phyloP scores from a whole-genome alignment of 73 alveolate genomes.

The Paramecium primaurelia region DNA sequence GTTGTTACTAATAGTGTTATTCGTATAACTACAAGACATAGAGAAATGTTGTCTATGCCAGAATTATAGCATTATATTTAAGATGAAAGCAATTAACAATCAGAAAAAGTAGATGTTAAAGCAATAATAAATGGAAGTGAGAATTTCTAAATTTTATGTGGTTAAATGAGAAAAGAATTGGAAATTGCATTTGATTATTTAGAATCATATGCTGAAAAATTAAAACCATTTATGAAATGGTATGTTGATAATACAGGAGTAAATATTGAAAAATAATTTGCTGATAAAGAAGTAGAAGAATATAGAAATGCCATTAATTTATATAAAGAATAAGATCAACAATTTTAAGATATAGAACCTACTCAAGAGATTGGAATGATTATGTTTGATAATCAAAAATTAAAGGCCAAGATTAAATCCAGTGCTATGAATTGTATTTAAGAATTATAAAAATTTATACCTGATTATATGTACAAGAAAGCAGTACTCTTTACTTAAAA shows the following conservation, averaged over 20 bases:
- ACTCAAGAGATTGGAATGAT: conserved; percentile 68
- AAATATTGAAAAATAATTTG: conserved; percentile 57
- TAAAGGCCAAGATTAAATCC: conserved; percentile 66
- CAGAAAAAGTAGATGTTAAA: conserved; percentile 69
- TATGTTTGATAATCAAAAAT: conserved; percentile 65
- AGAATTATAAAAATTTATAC: conserved; percentile 58
- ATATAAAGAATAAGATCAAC: conserved; percentile 65
- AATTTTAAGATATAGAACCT: conserved; percentile 65
- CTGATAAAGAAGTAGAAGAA: conserved; percentile 71
- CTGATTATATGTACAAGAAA: conserved; percentile 61
- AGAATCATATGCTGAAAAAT: conserved; percentile 56
- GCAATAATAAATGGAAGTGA: conserved; percentile 68
- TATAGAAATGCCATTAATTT: conserved; percentile 64
- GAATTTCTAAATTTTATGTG: conserved; percentile 47
- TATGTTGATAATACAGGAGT: conserved; percentile 68
- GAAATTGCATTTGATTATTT: conserved; percentile 70
- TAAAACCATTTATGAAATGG: conserved; percentile 64
- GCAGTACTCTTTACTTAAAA: conserved; percentile 42
- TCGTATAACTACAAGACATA: conserved; percentile 53
- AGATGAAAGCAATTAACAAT: conserved; percentile 65
- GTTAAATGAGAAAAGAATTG: conserved; percentile 57
- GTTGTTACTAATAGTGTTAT: conserved; percentile 39
- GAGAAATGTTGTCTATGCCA: conserved; percentile 64
- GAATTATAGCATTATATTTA: conserved; percentile 69
- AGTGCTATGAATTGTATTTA: conserved; percentile 60